Percentiles rank a stretch among this genome's conserved stretches.
These are phyloP conservation scores for Ganoderma lingzhi DNA, from an alignment of 1,284 basidiomycete genomes.

Conservation along the genomic window DNA sequence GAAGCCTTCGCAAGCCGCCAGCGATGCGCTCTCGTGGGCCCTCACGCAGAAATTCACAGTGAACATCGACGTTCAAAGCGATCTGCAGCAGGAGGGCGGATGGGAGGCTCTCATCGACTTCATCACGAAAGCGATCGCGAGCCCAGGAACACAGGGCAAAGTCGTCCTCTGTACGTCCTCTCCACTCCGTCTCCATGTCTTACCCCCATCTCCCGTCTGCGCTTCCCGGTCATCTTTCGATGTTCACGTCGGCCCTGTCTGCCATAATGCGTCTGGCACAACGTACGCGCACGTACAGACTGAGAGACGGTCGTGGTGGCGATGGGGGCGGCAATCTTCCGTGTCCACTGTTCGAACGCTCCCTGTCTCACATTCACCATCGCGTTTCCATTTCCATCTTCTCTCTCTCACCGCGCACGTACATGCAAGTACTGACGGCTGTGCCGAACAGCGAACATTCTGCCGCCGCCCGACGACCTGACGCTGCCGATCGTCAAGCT, in stretches of 20 bases:
- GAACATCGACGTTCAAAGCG: slow-evolving; percentile 70
- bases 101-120: slow-evolving; percentile 82
- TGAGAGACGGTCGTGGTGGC: not conserved
- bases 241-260: not conserved
- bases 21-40: slow-evolving; percentile 68
- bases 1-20: slow-evolving; percentile 52
- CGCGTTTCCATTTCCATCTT: not conserved
- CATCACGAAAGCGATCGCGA: slow-evolving; percentile 65
- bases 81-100: slow-evolving; percentile 58
- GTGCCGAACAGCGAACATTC: slow-evolving; percentile 69
- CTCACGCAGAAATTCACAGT: slow-evolving; percentile 66
- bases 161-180: slow-evolving; percentile 78
- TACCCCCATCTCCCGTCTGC: not conserved
- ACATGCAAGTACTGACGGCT: not conserved
- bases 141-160: slow-evolving; percentile 51
- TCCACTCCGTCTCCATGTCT: not conserved
- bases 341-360: not conserved
- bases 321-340: slow-evolving; percentile 4
- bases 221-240: not conserved
- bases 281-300: not conserved
- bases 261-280: not conserved
- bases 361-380: not conserved
- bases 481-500: slow-evolving; percentile 78
- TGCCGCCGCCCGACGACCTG: slow-evolving; percentile 85
- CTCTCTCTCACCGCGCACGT: not conserved